phyloP scores from a whole-genome alignment of 495 filamentous ascomycete genomes.

The Evernia prunastri region DNA sequence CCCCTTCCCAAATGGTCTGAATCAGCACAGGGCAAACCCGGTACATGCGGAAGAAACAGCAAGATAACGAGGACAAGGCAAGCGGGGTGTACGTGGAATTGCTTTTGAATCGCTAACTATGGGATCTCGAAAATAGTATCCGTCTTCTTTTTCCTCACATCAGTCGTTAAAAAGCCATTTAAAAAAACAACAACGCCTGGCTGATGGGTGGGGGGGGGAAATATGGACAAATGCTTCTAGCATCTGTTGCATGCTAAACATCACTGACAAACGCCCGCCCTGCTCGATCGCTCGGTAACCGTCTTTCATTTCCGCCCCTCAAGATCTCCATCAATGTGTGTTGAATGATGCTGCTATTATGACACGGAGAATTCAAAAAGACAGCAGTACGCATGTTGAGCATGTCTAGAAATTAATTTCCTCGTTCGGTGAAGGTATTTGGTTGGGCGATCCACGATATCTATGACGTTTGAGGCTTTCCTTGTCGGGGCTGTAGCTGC shows the following conservation, averaged over 20 bases:
- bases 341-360: neutral
- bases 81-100: neutral
- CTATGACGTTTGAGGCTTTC: constrained; percentile 35
- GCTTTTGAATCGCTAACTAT: neutral
- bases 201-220: too few relatives aligned
- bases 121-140: neutral
- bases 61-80: neutral
- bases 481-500: constrained; percentile 41
- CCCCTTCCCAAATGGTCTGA: too few relatives aligned
- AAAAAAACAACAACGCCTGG: neutral
- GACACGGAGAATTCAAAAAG: neutral
- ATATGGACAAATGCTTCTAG: neutral
- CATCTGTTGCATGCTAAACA: neutral
- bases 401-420: constrained; percentile 15
- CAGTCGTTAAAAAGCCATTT: neutral
- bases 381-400: neutral
- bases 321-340: neutral
- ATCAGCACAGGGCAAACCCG: neutral
- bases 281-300: neutral
- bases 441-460: constrained; percentile 45
- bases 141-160: neutral
- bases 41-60: neutral
- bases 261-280: neutral
- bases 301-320: neutral
- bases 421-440: constrained; percentile 28